These are phyloP conservation scores for Botrytis byssoidea DNA, from an alignment of 2,329 filamentous ascomycete genomes.

Conservation along the genomic window DNA sequence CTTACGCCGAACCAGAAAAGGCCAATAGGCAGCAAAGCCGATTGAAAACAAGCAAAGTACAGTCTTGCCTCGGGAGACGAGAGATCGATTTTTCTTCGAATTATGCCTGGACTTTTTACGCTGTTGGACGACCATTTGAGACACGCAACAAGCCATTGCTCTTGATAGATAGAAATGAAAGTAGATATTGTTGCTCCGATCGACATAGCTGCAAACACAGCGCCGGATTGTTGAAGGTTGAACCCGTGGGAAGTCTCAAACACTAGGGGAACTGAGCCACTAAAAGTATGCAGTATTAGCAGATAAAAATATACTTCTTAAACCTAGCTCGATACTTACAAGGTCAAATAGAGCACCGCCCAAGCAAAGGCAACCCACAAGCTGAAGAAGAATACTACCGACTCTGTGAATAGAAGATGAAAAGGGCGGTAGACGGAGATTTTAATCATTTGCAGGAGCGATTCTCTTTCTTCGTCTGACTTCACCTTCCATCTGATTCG, in stretches of 20 bases:
- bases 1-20: conserved; percentile 57
- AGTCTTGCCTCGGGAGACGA: conserved; percentile 71
- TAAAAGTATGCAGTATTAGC: neutral
- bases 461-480: conserved; percentile 72
- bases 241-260: conserved; percentile 69
- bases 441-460: conserved; percentile 65
- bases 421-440: conserved; percentile 78
- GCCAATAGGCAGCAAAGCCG: conserved; percentile 72
- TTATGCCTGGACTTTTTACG: conserved; percentile 22
- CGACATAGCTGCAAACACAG: conserved; percentile 72
- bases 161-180: conserved; percentile 67
- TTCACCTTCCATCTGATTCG: conserved; percentile 78
- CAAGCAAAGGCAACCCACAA: conserved; percentile 89
- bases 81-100: conserved; percentile 30
- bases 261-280: conserved; percentile 71
- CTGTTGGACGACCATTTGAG: conserved; percentile 36
- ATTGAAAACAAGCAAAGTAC: conserved; percentile 79
- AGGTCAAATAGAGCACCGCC: conserved; percentile 84
- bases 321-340: conserved; percentile 40
- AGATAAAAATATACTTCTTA: neutral
- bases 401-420: conserved; percentile 71
- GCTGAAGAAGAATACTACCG: conserved; percentile 81
- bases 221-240: conserved; percentile 63
- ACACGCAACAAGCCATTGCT: conserved; percentile 57
- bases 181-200: conserved; percentile 66